Evolutionary conservation across 441 rosid species (phyloP).

Genomic region (Populus hybrid): DNA sequence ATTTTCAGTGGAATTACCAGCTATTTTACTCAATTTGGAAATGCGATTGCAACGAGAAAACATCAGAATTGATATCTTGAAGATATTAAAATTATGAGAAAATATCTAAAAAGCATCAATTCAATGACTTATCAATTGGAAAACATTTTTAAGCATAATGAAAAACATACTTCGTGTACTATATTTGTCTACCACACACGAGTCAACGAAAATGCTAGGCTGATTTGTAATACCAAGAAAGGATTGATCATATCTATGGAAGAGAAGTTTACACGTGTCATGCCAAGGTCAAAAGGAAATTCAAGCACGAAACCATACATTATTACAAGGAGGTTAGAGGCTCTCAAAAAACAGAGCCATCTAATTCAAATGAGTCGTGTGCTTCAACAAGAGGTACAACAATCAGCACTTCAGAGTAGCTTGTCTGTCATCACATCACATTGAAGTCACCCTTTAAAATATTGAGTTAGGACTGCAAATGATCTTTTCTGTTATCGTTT

Average conservation of each 20-base stretch:
- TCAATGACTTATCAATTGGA: too few relatives aligned
- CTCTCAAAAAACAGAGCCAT: constrained; percentile 25
- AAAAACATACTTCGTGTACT: neutral
- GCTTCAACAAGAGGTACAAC: neutral
- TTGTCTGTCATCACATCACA: neutral
- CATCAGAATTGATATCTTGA: neutral
- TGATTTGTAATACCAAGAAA: neutral
- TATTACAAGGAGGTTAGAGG: constrained; percentile 7
- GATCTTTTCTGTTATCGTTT: neutral
- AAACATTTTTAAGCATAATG: neutral
- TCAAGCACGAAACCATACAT: neutral
- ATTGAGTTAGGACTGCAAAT: neutral
- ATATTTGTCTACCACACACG: neutral
- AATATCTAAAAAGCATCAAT: neutral
- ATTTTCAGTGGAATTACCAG: neutral
- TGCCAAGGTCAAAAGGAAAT: neutral
- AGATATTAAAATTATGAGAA: neutral
- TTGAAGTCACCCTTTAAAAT: neutral
- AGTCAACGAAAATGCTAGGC: too few relatives aligned
- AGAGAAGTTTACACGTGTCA: neutral
- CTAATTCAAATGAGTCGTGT: constrained; percentile 1
- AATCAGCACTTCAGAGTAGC: neutral
- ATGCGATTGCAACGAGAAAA: neutral
- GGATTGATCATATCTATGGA: neutral
- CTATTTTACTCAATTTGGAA: neutral